Evolutionary conservation across 371 early-diverging fungal species (phyloP), one percentile per base, ranked within the genome.

Genomic region (Mucor sp.): DNA sequence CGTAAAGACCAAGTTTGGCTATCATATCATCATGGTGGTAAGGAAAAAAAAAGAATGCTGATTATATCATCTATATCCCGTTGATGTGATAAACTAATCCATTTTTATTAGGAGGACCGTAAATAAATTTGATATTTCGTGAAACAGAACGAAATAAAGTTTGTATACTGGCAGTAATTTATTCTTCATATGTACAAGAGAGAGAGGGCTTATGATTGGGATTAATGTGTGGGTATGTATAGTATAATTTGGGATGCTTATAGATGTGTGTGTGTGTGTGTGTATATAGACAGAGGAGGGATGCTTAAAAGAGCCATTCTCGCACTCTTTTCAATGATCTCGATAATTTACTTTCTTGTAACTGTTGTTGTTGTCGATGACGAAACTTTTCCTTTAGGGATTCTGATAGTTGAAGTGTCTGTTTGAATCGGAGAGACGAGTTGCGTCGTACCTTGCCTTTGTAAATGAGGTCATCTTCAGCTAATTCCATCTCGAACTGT

Each of bases 1-100:
- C 2, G 81, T 83, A 43, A 84, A 84, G 53, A 80, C 84, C 17
- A 69, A 72, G 27, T 81, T 81, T 75, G 93, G 93, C 0, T 94
- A 93, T 80, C 95, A 95, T 74, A 89, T 95, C 67, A 94, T 95
- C 65, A 94, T 95, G 95, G 94, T 94, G 6, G 95, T 80, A 78
- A 77, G 73, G 65, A 7, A 30, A 30, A 30, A 30, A 30, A 30
- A 30, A 33, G 8, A 33, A 11, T 27, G 7, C 17, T 30, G 9
- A 44, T 44, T 44, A 44, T 44, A 44, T 44, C 44, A 44, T 44
- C 37, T 44, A n/a, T 44, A 44, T 44, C 17, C 8, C n/a, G 19
- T 7, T n/a, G 19, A 37, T 37, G 37, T 37, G 37, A 37, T 37
- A 44, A 44, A 44, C 44, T 50, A 50, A 50, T 9, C 50, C 50